A percentile compares a stretch with the other conserved stretches of the same genome.
Conservation (phyloP, 1,284 basidiomycete genomes). For the Cutaneotrichosporon cyanovorans region DNA sequence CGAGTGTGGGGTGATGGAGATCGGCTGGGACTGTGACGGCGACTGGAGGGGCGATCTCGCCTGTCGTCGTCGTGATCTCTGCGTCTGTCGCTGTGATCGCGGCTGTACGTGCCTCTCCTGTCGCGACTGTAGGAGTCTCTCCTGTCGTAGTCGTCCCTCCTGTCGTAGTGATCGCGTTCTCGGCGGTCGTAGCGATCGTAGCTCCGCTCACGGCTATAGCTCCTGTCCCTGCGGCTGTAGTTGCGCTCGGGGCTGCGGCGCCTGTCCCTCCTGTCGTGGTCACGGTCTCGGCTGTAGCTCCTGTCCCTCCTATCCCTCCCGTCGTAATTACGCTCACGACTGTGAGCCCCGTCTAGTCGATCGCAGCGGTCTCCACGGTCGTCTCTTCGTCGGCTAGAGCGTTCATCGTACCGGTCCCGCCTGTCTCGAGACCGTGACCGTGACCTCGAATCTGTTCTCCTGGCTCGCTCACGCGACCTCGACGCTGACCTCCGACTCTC, state of each 20-base stretch:
- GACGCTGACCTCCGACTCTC: slow-evolving; percentile 2
- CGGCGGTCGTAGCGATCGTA: slow-evolving; percentile 1
- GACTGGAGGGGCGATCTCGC: background rate
- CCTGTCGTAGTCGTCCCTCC: background rate
- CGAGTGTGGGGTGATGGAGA: no score
- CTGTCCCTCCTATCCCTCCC: no score
- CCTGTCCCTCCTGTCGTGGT: background rate
- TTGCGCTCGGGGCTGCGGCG: background rate
- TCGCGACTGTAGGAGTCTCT: slow-evolving; percentile 1
- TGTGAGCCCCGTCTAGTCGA: background rate
- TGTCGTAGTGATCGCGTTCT: background rate
- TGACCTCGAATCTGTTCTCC: background rate
- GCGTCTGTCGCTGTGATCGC: background rate
- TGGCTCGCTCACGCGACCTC: slow-evolving; percentile 4
- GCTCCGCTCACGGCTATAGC: background rate
- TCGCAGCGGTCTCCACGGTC: background rate
- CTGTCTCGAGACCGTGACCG: slow-evolving; percentile 5
- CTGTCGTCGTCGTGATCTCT: background rate
- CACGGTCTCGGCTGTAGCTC: background rate
- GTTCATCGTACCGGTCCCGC: slow-evolving; percentile 4
- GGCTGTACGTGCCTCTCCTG: background rate
- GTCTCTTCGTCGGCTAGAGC: background rate
- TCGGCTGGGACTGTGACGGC: background rate
- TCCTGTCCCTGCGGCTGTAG: background rate
- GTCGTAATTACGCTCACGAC: background rate